phyloP scores from a whole-genome alignment of 208 protist species.

The Leishmania aethiopica region DNA sequence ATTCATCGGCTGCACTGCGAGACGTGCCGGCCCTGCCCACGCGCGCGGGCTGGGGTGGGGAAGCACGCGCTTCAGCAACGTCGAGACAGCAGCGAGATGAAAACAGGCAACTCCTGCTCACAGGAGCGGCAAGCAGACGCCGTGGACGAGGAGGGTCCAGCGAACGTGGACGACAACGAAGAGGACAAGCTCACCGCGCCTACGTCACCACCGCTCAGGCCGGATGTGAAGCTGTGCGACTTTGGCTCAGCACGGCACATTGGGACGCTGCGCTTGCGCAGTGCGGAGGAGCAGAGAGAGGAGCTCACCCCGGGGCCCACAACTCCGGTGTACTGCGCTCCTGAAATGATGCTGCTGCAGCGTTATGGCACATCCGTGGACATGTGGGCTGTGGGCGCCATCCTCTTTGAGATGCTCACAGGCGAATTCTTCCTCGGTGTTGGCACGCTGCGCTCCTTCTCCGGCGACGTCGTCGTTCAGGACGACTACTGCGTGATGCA shows the following conservation, averaged over 20 bases:
- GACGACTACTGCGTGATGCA: conserved; percentile 71
- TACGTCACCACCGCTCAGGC: conserved; percentile 12
- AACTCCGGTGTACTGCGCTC: conserved; percentile 96
- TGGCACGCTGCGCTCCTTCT: conserved; percentile 76
- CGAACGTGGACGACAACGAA: not conserved
- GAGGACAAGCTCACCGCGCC: no score
- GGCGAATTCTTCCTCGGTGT: conserved; percentile 95
- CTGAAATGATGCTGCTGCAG: conserved; percentile 85
- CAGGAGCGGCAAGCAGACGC: not conserved
- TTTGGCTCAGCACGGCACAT: conserved; percentile 83
- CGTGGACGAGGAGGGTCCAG: not conserved
- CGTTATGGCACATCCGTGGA: conserved; percentile 79
- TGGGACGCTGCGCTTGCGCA: conserved; percentile 93
- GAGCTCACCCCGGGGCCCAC: conserved; percentile 54
- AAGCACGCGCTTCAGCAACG: not conserved
- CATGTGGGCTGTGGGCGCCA: conserved; percentile 91
- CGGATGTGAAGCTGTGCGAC: conserved; percentile 78
- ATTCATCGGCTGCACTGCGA: conserved; percentile 28
- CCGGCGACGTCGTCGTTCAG: conserved; percentile 69
- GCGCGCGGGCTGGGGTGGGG: not conserved
- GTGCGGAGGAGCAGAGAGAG: conserved; percentile 91
- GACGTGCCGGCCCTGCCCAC: conserved; percentile 6
- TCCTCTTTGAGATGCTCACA: conserved; percentile 89
- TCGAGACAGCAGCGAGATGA: not conserved
- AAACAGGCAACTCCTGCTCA: not conserved